Percentiles rank a stretch among this genome's conserved stretches.
Evolutionary conservation across 139 green algal genomes (phyloP).

Genomic region (Chlamydomonas applanata): DNA sequence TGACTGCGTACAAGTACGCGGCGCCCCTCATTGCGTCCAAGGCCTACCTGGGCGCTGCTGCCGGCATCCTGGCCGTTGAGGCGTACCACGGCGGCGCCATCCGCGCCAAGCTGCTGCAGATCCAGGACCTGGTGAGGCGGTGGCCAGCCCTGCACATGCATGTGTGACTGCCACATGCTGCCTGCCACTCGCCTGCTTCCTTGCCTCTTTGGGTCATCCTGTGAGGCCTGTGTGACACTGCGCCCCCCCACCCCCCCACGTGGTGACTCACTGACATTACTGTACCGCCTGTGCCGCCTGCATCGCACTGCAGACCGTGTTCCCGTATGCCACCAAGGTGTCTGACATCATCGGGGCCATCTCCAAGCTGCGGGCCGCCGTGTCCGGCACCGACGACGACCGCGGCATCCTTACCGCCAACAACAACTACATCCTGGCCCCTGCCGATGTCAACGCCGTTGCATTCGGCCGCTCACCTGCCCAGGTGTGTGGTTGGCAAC

Average conservation of each 20-base stretch:
- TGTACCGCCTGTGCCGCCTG: too few relatives aligned
- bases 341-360: neutral
- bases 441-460: slow-evolving; percentile 20
- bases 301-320: neutral
- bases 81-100: slow-evolving; percentile 56
- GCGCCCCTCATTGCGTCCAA: slow-evolving; percentile 20
- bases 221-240: too few relatives aligned
- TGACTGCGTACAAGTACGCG: slow-evolving; percentile 30
- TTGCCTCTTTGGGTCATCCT: too few relatives aligned
- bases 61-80: slow-evolving; percentile 50
- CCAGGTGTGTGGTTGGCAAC: neutral
- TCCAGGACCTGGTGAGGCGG: too few relatives aligned
- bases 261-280: too few relatives aligned
- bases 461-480: slow-evolving; percentile 13
- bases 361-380: neutral
- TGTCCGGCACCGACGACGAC: neutral
- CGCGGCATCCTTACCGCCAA: neutral
- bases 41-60: slow-evolving; percentile 30
- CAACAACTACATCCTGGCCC: neutral
- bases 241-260: too few relatives aligned
- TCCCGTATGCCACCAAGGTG: slow-evolving; percentile 1
- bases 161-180: too few relatives aligned
- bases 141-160: too few relatives aligned
- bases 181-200: too few relatives aligned
- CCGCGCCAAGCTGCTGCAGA: slow-evolving; percentile 22